These are phyloP conservation scores for Lyophyllum semitale DNA, from an alignment of 768 basidiomycete species.

Conservation along the genomic window DNA sequence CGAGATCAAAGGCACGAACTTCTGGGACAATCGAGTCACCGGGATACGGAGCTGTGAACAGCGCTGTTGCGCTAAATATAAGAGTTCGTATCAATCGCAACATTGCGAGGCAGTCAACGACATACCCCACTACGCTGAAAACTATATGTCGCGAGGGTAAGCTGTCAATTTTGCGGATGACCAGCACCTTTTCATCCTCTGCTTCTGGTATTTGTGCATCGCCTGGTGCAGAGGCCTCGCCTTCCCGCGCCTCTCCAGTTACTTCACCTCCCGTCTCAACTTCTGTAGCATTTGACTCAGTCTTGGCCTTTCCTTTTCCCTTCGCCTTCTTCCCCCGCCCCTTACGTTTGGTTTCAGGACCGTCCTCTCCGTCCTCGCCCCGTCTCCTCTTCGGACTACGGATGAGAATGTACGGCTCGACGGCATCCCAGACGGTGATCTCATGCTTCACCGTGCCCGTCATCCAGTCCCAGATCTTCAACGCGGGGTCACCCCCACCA, in stretches of 20 bases:
- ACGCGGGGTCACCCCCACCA: constrained; percentile 80
- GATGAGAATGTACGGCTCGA: constrained; percentile 52
- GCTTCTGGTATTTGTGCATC: not conserved
- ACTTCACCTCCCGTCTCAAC: constrained; percentile 9
- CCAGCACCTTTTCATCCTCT: constrained; percentile 46
- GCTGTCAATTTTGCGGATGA: constrained; percentile 57
- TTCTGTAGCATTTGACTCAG: constrained; percentile 23
- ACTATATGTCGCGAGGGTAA: constrained; percentile 46
- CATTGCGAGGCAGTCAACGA: not conserved
- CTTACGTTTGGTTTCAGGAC: constrained; percentile 17
- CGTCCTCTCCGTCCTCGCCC: constrained; percentile 33
- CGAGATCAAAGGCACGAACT: constrained; percentile 21
- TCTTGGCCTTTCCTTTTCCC: constrained; percentile 23
- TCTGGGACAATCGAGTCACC: constrained; percentile 14
- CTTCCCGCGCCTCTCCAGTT: constrained; percentile 7
- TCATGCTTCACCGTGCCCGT: constrained; percentile 54
- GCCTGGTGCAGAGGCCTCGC: not conserved
- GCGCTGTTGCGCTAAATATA: constrained; percentile 58
- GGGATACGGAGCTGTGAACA: constrained; percentile 51
- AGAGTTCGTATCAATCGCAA: constrained; percentile 1
- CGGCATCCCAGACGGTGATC: constrained; percentile 48
- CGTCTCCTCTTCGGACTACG: constrained; percentile 36
- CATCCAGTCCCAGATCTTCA: constrained; percentile 85
- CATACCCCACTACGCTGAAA: constrained; percentile 78
- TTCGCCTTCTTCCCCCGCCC: constrained; percentile 24